Conservation (phyloP, 2,329 filamentous ascomycete species). For the Aspergillus pseudotamarii region DNA sequence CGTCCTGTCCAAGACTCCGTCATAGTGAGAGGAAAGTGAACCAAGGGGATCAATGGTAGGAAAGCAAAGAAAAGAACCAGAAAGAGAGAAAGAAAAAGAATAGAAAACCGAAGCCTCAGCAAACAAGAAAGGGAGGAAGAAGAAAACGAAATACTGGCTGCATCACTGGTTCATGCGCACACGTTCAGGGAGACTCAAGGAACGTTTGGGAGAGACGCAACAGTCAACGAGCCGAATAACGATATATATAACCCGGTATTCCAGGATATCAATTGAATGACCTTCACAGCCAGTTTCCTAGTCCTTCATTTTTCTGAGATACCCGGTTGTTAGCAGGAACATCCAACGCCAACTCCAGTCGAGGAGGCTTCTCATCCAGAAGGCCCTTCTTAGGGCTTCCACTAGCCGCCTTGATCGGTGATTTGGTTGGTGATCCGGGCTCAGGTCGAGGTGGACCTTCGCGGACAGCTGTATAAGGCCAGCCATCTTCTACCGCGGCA, state of each 20-base stretch:
- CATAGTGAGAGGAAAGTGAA: not conserved
- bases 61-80: not conserved
- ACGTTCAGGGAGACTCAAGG: not conserved
- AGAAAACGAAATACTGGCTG: conserved; percentile 13
- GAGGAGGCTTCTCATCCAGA: conserved; percentile 57
- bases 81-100: not conserved
- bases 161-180: conserved; percentile 30
- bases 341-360: conserved; percentile 56
- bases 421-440: conserved; percentile 45
- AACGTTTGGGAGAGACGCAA: conserved; percentile 8
- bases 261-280: not conserved
- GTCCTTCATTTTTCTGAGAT: conserved; percentile 29
- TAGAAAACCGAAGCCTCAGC: conserved; percentile 12
- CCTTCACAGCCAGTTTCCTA: conserved; percentile 43
- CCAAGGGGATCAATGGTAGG: not conserved
- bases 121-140: conserved; percentile 18
- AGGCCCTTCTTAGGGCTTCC: conserved; percentile 49
- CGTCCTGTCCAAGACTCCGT: conserved; percentile 17
- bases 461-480: conserved; percentile 79
- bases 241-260: not conserved
- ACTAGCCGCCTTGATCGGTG: conserved; percentile 47
- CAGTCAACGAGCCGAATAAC: conserved; percentile 11
- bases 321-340: conserved; percentile 26
- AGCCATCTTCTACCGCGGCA: conserved; percentile 83
- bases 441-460: conserved; percentile 48